Base-by-base conservation (phyloP, 2,329 filamentous ascomycete genomes). In the Xylaria sp. region DNA sequence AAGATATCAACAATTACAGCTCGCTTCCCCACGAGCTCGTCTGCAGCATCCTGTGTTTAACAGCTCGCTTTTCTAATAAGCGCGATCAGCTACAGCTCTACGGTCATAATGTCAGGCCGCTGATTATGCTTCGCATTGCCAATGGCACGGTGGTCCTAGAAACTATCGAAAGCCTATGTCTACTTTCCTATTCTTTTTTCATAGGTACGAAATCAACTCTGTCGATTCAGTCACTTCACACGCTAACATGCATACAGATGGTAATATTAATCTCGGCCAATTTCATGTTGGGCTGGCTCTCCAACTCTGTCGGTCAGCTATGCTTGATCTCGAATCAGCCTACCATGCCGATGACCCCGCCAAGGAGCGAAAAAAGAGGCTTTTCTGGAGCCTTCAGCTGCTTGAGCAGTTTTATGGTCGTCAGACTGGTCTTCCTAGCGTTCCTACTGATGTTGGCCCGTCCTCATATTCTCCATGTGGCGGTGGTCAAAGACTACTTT, bases 61-160 rank as follows among this genome's bases (percentile, higher is more conserved):
- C 70, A 7, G 66, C 70, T 23, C 65, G 70, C 15, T 72, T 72
- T 39, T 70, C 70, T 20, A 63, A 68, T 34, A 72, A 63, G 37
- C 70, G 68, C 48, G 65, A 66, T 44, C 65, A 56, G 34, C 23
- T 70, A 51, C 70, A 70, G 48, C 63, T 72, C 9, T 72, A 70
- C 4, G 70, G 70, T 12, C 68, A 72, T 56, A 70, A 72, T 66
- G 70, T 70, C 23, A 70, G 70, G 25, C 70, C 70, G 3, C 25
- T 72, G 34, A 72, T 72, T 23, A 72, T 72, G 70, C 62, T 72
- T 55, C 70, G 70, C 34, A 70, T 72, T 52, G 70, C 70, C 12
- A 72, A 72, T 13, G 70, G 70, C 15, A 68, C 70, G 46, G 70
- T 72, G 3, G 62, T 46, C 18, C 37, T 72, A 2, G 70, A 72